These are phyloP conservation scores for Tripterygium wilfordii DNA, from an alignment of 177 flowering plant genomes.

Conservation along the genomic window DNA sequence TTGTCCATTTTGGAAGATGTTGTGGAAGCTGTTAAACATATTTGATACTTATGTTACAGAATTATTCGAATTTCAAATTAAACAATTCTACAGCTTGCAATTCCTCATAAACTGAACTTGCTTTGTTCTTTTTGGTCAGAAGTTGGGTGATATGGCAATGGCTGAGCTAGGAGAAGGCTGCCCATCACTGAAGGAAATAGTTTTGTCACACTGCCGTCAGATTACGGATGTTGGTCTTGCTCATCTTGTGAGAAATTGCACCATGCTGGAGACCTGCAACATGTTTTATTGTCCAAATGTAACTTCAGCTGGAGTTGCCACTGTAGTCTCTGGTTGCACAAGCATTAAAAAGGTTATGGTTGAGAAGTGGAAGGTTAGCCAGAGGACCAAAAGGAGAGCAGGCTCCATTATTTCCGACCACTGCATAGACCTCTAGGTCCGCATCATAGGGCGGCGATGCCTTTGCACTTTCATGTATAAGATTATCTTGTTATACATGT, in stretches of 20 bases:
- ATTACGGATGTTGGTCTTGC: constrained; percentile 68
- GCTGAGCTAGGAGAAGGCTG: constrained; percentile 81
- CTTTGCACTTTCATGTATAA: too few relatives aligned
- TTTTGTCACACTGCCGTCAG: constrained; percentile 72
- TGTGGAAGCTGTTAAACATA: too few relatives aligned
- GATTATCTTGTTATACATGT: too few relatives aligned
- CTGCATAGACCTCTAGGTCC: constrained; percentile 56
- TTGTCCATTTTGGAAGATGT: too few relatives aligned
- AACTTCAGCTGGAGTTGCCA: constrained; percentile 81
- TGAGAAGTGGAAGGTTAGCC: constrained; percentile 81
- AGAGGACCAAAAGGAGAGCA: constrained; percentile 69
- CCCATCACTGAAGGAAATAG: constrained; percentile 64
- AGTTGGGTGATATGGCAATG: constrained; percentile 68
- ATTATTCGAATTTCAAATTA: too few relatives aligned
- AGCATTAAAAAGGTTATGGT: constrained; percentile 72
- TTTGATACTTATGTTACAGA: too few relatives aligned
- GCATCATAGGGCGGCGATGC: too few relatives aligned
- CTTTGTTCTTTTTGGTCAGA: constrained; percentile 49
- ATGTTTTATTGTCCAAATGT: constrained; percentile 80
- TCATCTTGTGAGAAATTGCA: constrained; percentile 61
- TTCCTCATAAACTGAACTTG: too few relatives aligned
- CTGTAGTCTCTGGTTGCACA: constrained; percentile 61
- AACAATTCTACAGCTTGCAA: too few relatives aligned
- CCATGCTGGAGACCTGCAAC: constrained; percentile 67
- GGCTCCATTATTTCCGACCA: constrained; percentile 62